phyloP scores from a whole-genome alignment of 352 stramenopile genomes.

The Globisporangium paddicum region DNA sequence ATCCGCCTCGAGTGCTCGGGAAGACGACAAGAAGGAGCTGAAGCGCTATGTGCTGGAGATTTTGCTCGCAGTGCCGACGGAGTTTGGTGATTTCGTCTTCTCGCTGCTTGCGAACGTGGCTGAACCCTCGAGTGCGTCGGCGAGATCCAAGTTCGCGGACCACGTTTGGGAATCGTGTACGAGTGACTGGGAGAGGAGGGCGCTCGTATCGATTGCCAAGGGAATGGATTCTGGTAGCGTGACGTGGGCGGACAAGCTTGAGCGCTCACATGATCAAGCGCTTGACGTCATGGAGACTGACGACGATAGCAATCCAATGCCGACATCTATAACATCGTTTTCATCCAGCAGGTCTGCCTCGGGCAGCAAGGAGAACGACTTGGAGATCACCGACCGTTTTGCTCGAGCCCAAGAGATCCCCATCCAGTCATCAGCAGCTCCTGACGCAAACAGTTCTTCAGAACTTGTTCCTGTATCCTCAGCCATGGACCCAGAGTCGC shows the following conservation, averaged over 20 bases:
- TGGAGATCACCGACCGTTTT: constrained; percentile 11
- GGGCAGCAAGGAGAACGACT: not conserved
- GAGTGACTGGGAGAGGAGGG: constrained; percentile 28
- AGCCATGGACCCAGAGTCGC: constrained; percentile 15
- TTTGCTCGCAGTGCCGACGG: constrained; percentile 39
- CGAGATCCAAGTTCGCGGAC: constrained; percentile 18
- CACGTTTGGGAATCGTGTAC: constrained; percentile 28
- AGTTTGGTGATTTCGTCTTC: constrained; percentile 51
- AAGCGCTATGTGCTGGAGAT: constrained; percentile 44
- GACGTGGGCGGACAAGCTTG: constrained; percentile 1
- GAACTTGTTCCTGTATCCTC: not conserved
- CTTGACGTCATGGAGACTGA: not conserved
- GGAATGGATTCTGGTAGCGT: not conserved
- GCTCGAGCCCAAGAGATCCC: not conserved
- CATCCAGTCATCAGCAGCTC: not conserved
- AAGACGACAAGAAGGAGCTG: constrained; percentile 1
- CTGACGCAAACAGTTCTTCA: not conserved
- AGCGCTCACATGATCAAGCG: not conserved
- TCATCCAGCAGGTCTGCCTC: not conserved
- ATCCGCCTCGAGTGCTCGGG: not conserved
- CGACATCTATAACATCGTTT: not conserved
- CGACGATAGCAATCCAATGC: not conserved
- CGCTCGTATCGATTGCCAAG: constrained; percentile 21
- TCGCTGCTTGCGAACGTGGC: constrained; percentile 28
- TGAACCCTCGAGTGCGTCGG: constrained; percentile 1